A percentile compares a stretch with the other conserved stretches of the same genome.
phyloP scores from a whole-genome alignment of 306 rosid genomes.

The Spatholobus suberectus region DNA sequence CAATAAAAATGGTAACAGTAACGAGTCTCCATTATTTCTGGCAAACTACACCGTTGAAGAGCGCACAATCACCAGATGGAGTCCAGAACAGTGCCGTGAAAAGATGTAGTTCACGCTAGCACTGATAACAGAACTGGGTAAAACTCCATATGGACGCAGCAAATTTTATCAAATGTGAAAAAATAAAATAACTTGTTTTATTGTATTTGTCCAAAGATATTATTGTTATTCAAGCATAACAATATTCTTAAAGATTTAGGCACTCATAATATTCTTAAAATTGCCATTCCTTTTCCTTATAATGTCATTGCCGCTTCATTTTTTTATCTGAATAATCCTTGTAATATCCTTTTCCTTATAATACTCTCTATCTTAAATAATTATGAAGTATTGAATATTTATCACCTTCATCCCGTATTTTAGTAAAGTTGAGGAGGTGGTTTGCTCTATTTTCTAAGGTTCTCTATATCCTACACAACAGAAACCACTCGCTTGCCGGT shows the following conservation, averaged over 20 bases:
- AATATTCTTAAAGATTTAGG: not conserved
- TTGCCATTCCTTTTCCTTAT: not conserved
- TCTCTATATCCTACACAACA: not conserved
- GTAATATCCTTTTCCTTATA: no score
- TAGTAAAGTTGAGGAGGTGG: no score
- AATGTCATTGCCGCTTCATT: not conserved
- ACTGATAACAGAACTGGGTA: constrained; percentile 16
- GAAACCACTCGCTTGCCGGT: not conserved
- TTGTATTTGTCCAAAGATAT: not conserved
- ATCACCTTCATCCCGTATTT: no score
- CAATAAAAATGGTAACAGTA: constrained; percentile 46
- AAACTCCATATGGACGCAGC: not conserved
- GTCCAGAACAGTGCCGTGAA: constrained; percentile 67
- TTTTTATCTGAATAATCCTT: no score
- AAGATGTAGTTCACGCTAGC: constrained; percentile 45
- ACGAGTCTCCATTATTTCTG: constrained; percentile 49
- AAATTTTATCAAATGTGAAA: not conserved
- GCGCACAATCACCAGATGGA: constrained; percentile 65
- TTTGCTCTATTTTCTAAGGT: not conserved
- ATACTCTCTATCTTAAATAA: no score
- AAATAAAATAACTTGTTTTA: not conserved
- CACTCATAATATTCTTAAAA: not conserved
- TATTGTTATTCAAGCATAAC: not conserved
- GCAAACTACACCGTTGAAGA: constrained; percentile 53
- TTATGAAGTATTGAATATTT: no score